Evolutionary conservation across 441 rosid species (phyloP).

Genomic region (Populus hybrid): DNA sequence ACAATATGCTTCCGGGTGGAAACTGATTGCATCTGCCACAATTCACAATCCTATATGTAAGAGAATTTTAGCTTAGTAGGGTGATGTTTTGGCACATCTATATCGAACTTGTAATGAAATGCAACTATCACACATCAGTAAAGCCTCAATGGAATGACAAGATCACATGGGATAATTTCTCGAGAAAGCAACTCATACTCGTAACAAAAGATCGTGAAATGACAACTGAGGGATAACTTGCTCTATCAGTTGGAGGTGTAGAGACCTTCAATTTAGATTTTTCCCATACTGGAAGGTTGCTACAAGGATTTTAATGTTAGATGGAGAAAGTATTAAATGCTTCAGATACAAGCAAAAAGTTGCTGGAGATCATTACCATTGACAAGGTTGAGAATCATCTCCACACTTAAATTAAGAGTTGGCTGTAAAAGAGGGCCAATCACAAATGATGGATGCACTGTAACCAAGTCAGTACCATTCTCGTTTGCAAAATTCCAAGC

Average conservation of each 20-base stretch:
- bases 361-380: slow-evolving; percentile 31
- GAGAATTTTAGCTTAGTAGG: neutral
- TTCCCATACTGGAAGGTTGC: too few species aligned
- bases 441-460: slow-evolving; percentile 60
- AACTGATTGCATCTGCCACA: neutral
- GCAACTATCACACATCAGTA: neutral
- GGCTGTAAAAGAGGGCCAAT: slow-evolving; percentile 65
- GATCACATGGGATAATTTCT: neutral
- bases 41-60: too few species aligned
- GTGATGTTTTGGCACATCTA: neutral
- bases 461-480: slow-evolving; percentile 66
- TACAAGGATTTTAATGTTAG: too few species aligned
- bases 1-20: neutral
- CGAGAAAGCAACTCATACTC: neutral
- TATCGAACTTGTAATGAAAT: neutral
- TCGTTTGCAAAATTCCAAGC: slow-evolving; percentile 64
- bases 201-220: neutral
- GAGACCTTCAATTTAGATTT: too few species aligned
- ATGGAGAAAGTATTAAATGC: neutral
- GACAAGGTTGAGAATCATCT: slow-evolving; percentile 39
- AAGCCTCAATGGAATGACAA: neutral
- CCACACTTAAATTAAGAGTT: slow-evolving; percentile 39
- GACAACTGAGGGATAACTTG: neutral
- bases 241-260: too few species aligned
- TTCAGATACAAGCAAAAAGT: too few species aligned